These are phyloP conservation scores for Penicillium sp. DNA, from an alignment of 2,329 filamentous ascomycete genomes.

Conservation along the genomic window DNA sequence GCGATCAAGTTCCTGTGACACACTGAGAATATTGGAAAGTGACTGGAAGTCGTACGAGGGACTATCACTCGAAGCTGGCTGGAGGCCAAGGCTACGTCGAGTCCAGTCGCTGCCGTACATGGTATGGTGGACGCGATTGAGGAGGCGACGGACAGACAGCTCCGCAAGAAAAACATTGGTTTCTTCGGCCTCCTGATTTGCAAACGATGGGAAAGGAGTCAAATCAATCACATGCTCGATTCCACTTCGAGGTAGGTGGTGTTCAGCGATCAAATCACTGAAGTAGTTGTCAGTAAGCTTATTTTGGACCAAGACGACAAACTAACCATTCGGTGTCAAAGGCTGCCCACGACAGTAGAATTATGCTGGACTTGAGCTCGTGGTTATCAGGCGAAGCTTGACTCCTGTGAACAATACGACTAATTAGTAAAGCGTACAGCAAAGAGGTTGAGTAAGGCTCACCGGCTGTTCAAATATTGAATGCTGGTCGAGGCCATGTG, in stretches of 20 bases:
- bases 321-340: slow-evolving; percentile 8
- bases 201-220: slow-evolving; percentile 4
- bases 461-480: slow-evolving; percentile 10
- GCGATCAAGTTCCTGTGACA: slow-evolving; percentile 5
- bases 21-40: slow-evolving; percentile 4
- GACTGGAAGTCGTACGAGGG: slow-evolving; percentile 7
- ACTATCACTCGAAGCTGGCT: slow-evolving; percentile 6
- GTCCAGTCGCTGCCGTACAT: slow-evolving; percentile 9
- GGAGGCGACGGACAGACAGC: slow-evolving; percentile 3
- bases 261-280: slow-evolving; percentile 6
- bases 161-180: slow-evolving; percentile 8
- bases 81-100: slow-evolving; percentile 6
- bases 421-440: neutral
- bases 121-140: slow-evolving; percentile 6
- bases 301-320: no score
- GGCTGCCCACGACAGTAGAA: slow-evolving; percentile 5
- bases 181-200: slow-evolving; percentile 1
- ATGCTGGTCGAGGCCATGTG: slow-evolving; percentile 10
- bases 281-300: neutral
- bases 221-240: slow-evolving; percentile 9
- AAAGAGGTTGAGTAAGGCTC: neutral
- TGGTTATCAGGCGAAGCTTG: slow-evolving; percentile 6
- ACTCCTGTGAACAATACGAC: neutral
- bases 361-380: slow-evolving; percentile 4
- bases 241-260: slow-evolving; percentile 7